Percentiles rank a stretch among this genome's conserved stretches.
Evolutionary conservation across 495 filamentous ascomycete genomes (phyloP).

Genomic region (Hyaloscypha variabilis): DNA sequence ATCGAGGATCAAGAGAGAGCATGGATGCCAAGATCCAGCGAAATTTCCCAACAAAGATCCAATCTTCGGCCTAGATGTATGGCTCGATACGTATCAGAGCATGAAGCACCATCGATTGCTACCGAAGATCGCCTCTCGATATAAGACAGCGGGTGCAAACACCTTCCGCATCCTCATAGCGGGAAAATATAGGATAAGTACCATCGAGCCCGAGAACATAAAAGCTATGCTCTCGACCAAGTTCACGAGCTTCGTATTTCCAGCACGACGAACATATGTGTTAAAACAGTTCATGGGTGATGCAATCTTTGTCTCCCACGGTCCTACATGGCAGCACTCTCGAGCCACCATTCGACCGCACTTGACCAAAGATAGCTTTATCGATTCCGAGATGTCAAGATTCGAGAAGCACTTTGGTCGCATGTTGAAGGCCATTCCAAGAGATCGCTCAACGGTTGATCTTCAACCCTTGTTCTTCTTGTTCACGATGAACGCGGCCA

Average conservation of each 20-base stretch:
- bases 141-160: no score
- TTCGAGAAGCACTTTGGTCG: not conserved
- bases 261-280: not conserved
- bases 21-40: not conserved
- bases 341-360: slow-evolving; percentile 42
- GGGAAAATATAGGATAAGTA: not conserved
- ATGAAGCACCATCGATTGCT: no score
- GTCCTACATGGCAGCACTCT: slow-evolving; percentile 55
- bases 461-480: not conserved
- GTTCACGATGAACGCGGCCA: not conserved
- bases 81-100: no score
- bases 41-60: no score
- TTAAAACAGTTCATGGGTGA: slow-evolving; percentile 56
- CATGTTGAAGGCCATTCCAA: not conserved
- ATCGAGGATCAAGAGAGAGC: not conserved
- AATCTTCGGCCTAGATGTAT: no score
- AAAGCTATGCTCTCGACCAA: slow-evolving; percentile 60
- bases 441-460: not conserved
- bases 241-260: slow-evolving; percentile 56
- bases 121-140: not conserved
- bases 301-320: slow-evolving; percentile 72
- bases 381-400: slow-evolving; percentile 29
- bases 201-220: slow-evolving; percentile 46
- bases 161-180: not conserved
- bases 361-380: slow-evolving; percentile 42